phyloP scores from a whole-genome alignment of 2,329 filamentous ascomycete species.

The Dothideomycetes sp. region DNA sequence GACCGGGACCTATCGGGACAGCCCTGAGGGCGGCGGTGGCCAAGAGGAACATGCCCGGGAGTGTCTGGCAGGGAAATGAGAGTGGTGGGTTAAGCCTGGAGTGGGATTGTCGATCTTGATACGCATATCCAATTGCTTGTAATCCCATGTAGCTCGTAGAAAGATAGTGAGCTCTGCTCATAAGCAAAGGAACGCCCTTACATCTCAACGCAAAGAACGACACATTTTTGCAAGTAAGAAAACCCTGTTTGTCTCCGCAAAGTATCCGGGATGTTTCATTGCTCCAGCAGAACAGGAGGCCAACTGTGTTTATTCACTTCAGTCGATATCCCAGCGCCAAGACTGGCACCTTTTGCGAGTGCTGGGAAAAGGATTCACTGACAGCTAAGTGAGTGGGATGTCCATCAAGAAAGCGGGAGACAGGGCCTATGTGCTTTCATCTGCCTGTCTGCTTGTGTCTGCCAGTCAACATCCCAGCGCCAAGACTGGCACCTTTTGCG shows the following conservation, averaged over 20 bases:
- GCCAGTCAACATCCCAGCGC: no score
- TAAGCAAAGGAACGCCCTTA: no score
- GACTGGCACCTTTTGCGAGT: no score
- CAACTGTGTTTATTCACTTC: neutral
- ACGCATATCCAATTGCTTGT: neutral
- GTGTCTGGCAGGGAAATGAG: constrained; percentile 9
- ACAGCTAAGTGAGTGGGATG: no score
- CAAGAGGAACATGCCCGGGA: constrained; percentile 5
- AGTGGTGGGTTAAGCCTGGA: constrained; percentile 8
- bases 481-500: no score
- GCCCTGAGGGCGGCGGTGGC: constrained; percentile 8
- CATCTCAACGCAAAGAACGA: no score
- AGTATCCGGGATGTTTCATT: neutral
- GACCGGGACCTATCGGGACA: constrained; percentile 8
- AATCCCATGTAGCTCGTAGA: neutral
- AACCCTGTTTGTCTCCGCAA: neutral
- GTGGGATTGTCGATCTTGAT: constrained; percentile 9
- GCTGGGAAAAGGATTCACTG: no score
- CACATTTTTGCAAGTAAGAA: neutral
- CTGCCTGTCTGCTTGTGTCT: no score
- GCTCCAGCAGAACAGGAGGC: neutral
- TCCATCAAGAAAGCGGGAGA: no score
- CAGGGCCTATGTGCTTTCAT: no score
- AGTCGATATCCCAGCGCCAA: neutral
- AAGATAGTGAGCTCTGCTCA: no score